Conservation (phyloP, 495 filamentous ascomycete species). For the Apodospora peruviana region DNA sequence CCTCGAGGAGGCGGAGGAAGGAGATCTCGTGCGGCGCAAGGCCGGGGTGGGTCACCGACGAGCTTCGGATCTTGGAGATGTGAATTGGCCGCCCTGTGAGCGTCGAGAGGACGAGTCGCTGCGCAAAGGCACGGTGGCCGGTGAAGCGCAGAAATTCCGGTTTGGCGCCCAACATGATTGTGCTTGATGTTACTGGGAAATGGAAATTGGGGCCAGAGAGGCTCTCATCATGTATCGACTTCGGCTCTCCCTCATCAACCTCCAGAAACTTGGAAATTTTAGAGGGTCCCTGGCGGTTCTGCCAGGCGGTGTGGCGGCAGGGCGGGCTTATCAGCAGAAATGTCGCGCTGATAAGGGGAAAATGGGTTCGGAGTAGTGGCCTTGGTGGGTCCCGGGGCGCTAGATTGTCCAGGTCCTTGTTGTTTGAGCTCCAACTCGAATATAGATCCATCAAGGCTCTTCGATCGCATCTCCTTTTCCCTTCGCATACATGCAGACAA, state of each 20-base stretch:
- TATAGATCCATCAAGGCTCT: too few relatives aligned
- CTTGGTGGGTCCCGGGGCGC: neutral
- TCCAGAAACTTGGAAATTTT: constrained; percentile 21
- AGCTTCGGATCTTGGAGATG: constrained; percentile 86
- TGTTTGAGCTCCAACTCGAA: too few relatives aligned
- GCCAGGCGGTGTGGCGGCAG: constrained; percentile 20
- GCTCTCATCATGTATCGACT: too few relatives aligned
- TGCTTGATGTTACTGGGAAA: neutral
- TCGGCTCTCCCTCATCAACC: too few relatives aligned
- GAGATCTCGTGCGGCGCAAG: constrained; percentile 90
- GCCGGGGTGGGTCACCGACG: constrained; percentile 77
- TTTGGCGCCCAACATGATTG: constrained; percentile 35
- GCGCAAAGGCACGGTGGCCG: constrained; percentile 72
- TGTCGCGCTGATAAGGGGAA: constrained; percentile 24
- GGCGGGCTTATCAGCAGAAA: constrained; percentile 12
- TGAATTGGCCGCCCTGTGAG: constrained; percentile 84
- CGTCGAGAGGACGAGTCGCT: constrained; percentile 83
- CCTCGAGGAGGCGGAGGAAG: constrained; percentile 88
- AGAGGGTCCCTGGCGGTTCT: constrained; percentile 20
- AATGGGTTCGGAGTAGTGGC: neutral
- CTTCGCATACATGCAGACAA: too few relatives aligned
- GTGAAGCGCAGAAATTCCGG: constrained; percentile 61
- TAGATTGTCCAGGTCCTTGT: neutral
- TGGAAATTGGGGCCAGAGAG: too few relatives aligned
- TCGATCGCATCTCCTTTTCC: too few relatives aligned